phyloP scores from a whole-genome alignment of 148 eudicot species.

The Vaccinium macrocarpon region DNA sequence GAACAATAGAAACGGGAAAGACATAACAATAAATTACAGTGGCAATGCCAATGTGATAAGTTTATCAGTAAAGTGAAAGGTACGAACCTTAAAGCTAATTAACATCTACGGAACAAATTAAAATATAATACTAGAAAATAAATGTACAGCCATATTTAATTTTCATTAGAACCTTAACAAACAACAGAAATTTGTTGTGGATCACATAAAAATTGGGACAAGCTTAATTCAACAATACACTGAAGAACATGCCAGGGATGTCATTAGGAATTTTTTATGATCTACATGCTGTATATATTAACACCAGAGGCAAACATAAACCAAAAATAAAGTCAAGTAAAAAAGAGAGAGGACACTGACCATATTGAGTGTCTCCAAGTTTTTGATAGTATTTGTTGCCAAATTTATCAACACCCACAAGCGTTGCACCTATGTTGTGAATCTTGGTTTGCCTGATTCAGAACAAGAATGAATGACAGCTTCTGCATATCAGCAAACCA shows the following conservation, averaged over 20 bases:
- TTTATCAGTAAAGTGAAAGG: neutral
- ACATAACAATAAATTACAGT: neutral
- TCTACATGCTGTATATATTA: neutral
- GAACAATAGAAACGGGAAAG: neutral
- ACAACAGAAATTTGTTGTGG: neutral
- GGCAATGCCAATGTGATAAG: neutral
- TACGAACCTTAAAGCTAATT: neutral
- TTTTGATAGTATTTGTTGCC: conserved; percentile 92
- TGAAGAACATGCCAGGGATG: neutral
- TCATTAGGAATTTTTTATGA: neutral
- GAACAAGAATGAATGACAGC: conserved; percentile 11
- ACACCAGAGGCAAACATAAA: neutral
- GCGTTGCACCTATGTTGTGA: conserved; percentile 87
- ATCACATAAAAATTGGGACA: no score
- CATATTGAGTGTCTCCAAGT: conserved; percentile 67
- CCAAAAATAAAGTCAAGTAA: neutral
- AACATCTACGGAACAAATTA: neutral
- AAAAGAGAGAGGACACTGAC: conserved; percentile 39
- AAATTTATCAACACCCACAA: conserved; percentile 90
- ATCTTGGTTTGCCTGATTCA: conserved; percentile 91
- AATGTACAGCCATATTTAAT: neutral
- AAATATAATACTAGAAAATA: neutral
- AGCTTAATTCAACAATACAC: no score
- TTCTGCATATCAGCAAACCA: neutral
- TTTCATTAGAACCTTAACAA: neutral